Percentiles rank a stretch among this genome's conserved stretches.
phyloP scores from a whole-genome alignment of 2,329 filamentous ascomycete genomes.

The Fusarium cicatricum region DNA sequence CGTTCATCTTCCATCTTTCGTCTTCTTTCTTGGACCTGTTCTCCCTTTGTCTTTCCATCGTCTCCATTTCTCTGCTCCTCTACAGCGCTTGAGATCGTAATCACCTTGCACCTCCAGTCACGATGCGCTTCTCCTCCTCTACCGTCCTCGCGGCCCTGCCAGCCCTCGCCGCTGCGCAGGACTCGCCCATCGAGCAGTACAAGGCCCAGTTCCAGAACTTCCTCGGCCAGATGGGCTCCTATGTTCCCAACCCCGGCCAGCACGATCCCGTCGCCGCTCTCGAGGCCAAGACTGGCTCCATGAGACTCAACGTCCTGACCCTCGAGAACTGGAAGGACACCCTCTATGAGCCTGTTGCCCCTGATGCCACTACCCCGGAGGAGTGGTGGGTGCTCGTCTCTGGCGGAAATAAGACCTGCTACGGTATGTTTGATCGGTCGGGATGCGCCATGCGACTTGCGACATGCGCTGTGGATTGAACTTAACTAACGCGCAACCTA shows the following conservation, averaged over 20 bases:
- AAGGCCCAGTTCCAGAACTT: conserved; percentile 71
- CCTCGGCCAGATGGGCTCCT: conserved; percentile 65
- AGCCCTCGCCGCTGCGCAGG: conserved; percentile 62
- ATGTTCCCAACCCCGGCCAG: conserved; percentile 58
- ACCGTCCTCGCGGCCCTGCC: conserved; percentile 63
- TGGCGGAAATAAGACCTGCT: conserved; percentile 82
- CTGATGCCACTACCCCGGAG: conserved; percentile 68
- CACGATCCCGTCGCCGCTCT: conserved; percentile 53
- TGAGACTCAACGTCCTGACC: conserved; percentile 63
- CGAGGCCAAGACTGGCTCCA: conserved; percentile 51
- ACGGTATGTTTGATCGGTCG: conserved; percentile 54
- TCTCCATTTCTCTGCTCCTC: conserved; percentile 2
- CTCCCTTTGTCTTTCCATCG: conserved; percentile 12
- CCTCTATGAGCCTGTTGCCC: conserved; percentile 68
- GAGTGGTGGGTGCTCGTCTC: conserved; percentile 81
- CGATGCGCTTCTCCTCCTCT: conserved; percentile 67
- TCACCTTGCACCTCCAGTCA: conserved; percentile 33
- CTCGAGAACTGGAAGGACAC: conserved; percentile 76
- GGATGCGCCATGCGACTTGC: conserved; percentile 5
- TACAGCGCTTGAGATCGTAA: neutral
- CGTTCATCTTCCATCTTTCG: conserved; percentile 30
- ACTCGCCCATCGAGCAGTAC: conserved; percentile 63
- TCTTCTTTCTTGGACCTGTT: conserved; percentile 15
- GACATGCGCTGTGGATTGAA: neutral
- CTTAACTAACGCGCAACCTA: conserved; percentile 30